Evolutionary conservation across 306 rosid species (phyloP), one percentile per base, ranked within the genome.

Genomic region (Sphenostylis stenocarpa): DNA sequence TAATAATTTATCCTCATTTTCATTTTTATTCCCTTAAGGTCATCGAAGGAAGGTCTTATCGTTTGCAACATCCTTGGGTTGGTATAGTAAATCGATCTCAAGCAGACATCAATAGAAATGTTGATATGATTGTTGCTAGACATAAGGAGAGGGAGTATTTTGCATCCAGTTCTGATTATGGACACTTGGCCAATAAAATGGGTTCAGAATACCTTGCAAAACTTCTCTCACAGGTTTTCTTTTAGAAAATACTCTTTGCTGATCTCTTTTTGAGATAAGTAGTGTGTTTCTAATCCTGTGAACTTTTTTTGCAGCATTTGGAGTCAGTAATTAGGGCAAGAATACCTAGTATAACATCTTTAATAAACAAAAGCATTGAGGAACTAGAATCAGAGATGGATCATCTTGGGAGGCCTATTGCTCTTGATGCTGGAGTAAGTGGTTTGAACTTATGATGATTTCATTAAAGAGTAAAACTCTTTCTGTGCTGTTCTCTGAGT

Each of bases 191-290:
- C 80, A 87, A 53, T 85, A 92, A 87, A 88, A 94, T 94, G 98
- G 98, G 98, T 57, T 91, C 98, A 10, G 98, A 94, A 84, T 94
- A 94, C 84, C 98, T 94, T 67, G 98, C 98, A 63, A 92, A 92
- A 80, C 96, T 94, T 81, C 89, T 94, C 43, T 94, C 98, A 7
- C 87, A 92, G 98, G 98, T 92, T 79, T 84, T 63, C 31, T 55
- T 53, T 74, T 39, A 29, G 24, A 73, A 7, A 53, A 26, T 68
- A 24, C 63, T 70, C 6, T 64, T 28, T 56, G 6, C 49, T 38
- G 33, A 47, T 47, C 36, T 56, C 73, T 55, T 39, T 6, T 58
- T 67, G 39, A 49, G 53, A 66, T 65, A 7, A 51, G 52, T 14
- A n/a, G n/a, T 81, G 8, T 71, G 33, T 26, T 72, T 84, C 63